Base-by-base conservation (phyloP, 2,329 filamentous ascomycete genomes). In the Pseudogymnoascus sp. region DNA sequence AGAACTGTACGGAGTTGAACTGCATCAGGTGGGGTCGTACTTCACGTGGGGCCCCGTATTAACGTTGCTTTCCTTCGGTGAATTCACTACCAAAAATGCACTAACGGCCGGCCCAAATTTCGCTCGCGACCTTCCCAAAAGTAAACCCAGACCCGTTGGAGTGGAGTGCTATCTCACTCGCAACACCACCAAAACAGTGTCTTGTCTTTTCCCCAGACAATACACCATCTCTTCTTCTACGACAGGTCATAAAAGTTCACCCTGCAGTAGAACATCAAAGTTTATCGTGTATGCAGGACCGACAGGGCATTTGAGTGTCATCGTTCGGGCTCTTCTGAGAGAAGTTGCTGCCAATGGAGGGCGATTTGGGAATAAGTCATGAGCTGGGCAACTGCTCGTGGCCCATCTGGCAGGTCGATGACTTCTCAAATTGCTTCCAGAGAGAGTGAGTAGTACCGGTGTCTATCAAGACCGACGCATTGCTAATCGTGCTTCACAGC, bases 351-450 rank as follows among this genome's bases (percentile, higher is more conserved):
- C 56, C 56, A 40, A 37, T 40, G 56, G 33, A 60, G 56, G 13
- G 13, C 14, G 16, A 38, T 16, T 11, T 61, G 4, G 29, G 50
- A n/a, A 19, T 13, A 16, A 61, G 24, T 0, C 59, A 61, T 42
- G 38, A 61, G 70, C 64, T 72, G 60, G 69, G 66, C 56, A 50
- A 68, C 35, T 75, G 74, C 65, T 50, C 66, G 38, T 69, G 70
- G 31, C 73, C 74, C n/a, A 66, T 74, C 61, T 88, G 86, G 86
- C 78, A 76, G 66, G 75, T 82, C 66, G 86, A 88, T 74, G 86
- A 88, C 76, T 82, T 88, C 69, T 82, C 80, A 47, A 76, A 77
- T 61, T 88, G 86, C 74, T 86, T 88, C 72, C 82, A 82, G 69
- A 78, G 81, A 77, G 86, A 91, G 88, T 91, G 77, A 74, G 87